Percentiles rank a stretch among this genome's conserved stretches.
phyloP scores from a whole-genome alignment of 345 rosid species.

The Rhodomyrtus tomentosa region DNA sequence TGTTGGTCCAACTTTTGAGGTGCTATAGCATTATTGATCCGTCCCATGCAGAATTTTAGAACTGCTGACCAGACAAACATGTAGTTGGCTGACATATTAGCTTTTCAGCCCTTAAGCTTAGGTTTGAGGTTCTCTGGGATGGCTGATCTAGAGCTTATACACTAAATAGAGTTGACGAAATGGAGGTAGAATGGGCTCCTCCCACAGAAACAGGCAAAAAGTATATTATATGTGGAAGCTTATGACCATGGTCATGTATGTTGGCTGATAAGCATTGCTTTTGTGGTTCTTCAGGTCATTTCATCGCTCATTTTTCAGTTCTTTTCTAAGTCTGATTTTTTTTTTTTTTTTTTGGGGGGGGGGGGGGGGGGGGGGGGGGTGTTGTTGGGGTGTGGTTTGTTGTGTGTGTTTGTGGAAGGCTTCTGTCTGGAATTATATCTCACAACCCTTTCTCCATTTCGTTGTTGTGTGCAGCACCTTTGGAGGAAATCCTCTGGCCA shows the following conservation, averaged over 20 bases:
- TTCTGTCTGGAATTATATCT: background rate
- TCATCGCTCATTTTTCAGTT: background rate
- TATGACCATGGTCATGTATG: background rate
- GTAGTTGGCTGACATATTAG: background rate
- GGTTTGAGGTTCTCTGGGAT: background rate
- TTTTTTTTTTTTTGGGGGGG: background rate
- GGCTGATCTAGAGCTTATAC: background rate
- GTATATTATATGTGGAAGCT: background rate
- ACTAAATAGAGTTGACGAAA: background rate
- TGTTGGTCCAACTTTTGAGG: background rate
- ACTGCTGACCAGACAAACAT: background rate
- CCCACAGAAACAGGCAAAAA: background rate
- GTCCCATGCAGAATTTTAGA: background rate
- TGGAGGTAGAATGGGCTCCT: background rate
- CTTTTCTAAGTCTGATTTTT: background rate
- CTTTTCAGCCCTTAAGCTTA: background rate
- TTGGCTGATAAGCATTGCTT: too few species aligned
- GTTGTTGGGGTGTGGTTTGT: too few species aligned
- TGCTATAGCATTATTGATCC: background rate
- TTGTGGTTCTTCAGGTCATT: background rate
- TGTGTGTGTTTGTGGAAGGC: too few species aligned
- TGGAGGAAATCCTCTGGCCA: slow-evolving; percentile 93
- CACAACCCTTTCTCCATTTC: background rate
- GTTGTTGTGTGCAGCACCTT: slow-evolving; percentile 53
- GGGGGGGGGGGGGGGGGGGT: too few species aligned